These are phyloP conservation scores for Pilatotrama ljubarskyi DNA, from an alignment of 768 basidiomycete genomes.

Conservation along the genomic window DNA sequence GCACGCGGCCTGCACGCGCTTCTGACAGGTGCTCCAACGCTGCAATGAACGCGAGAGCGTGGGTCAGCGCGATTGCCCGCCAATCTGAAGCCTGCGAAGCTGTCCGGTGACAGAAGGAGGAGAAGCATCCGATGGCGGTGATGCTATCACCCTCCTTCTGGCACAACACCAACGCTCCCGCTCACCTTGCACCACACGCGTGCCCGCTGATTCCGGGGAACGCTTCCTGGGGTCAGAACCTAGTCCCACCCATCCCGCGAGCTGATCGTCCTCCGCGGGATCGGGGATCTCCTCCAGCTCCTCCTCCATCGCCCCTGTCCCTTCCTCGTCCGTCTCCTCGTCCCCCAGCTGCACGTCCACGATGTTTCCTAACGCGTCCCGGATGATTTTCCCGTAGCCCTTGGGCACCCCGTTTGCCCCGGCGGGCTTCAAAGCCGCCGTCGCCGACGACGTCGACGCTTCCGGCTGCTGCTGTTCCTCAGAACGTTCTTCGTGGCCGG, in stretches of 20 bases:
- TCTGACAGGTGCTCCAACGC: conserved; percentile 68
- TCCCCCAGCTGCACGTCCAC: conserved; percentile 66
- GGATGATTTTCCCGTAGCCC: conserved; percentile 79
- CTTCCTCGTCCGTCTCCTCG: conserved; percentile 49
- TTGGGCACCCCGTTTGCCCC: conserved; percentile 41
- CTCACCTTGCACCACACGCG: conserved; percentile 44
- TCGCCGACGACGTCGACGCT: conserved; percentile 19
- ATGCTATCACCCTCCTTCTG: conserved; percentile 14
- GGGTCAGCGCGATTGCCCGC: conserved; percentile 17
- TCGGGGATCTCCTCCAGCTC: conserved; percentile 44
- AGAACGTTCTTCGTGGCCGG: conserved; percentile 17
- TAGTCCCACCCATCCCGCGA: conserved; percentile 29
- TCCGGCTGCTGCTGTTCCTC: conserved; percentile 24
- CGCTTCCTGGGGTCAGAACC: conserved; percentile 28
- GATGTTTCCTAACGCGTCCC: conserved; percentile 78
- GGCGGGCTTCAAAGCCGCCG: not conserved
- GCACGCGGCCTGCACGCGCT: conserved; percentile 18
- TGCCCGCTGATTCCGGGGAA: conserved; percentile 19
- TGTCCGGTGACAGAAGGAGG: conserved; percentile 3
- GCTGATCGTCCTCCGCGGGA: conserved; percentile 21
- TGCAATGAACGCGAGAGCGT: conserved; percentile 26
- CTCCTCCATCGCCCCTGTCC: conserved; percentile 15
- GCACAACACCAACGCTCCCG: not conserved
- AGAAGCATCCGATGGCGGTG: conserved; percentile 9
- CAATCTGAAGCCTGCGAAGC: conserved; percentile 2